Conservation (phyloP, 108 stramenopile genomes). For the Pseudonitzschia delicatissima region DNA sequence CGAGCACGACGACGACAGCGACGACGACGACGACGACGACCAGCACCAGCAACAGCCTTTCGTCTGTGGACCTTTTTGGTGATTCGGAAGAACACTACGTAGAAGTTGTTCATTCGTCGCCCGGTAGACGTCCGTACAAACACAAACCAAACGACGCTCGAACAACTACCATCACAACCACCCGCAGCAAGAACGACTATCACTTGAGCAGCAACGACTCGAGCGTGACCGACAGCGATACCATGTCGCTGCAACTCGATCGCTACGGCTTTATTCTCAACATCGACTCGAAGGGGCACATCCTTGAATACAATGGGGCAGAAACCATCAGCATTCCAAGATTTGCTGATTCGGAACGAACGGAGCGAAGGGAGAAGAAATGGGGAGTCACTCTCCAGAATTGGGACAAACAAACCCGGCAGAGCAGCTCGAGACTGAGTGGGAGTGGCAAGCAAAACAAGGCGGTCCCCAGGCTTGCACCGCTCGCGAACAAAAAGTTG, state of each 20-base stretch:
- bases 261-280: conserved; percentile 62
- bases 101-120: conserved; percentile 7
- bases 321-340: conserved; percentile 16
- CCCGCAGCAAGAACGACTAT: not conserved
- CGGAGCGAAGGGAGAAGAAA: conserved; percentile 41
- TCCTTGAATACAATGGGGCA: conserved; percentile 19
- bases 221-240: not conserved
- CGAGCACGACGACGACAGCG: not conserved
- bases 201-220: not conserved
- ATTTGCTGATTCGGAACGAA: conserved; percentile 27
- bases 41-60: not conserved
- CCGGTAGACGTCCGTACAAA: not conserved
- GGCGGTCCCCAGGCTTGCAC: no score
- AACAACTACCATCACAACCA: conserved; percentile 5
- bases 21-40: not conserved
- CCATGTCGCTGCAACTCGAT: conserved; percentile 37
- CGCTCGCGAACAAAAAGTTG: not conserved
- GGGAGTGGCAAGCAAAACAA: not conserved
- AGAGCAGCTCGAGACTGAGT: not conserved
- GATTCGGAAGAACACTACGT: conserved; percentile 6
- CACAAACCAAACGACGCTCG: not conserved
- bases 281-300: conserved; percentile 37
- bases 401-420: conserved; percentile 35
- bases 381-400: conserved; percentile 45
- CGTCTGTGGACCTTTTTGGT: not conserved